Conservation (phyloP, 225 moss, liverwort and hornwort species). For the Antitrichia curtipendula region DNA sequence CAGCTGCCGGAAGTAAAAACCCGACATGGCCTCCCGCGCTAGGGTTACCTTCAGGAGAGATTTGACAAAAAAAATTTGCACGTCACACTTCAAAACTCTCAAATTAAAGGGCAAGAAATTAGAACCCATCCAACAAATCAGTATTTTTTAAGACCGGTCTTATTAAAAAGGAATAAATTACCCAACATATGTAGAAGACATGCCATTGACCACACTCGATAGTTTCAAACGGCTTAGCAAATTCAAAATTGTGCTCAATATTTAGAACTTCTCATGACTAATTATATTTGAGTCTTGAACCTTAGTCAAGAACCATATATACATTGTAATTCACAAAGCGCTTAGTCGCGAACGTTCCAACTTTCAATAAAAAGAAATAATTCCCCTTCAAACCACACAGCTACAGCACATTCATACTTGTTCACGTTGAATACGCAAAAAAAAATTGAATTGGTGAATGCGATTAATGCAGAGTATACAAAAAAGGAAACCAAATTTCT, state of each 20-base stretch:
- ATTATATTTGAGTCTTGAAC: not conserved
- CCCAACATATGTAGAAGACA: not conserved
- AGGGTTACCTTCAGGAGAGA: constrained; percentile 17
- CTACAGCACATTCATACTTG: not conserved
- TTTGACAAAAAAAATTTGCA: not conserved
- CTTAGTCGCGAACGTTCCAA: not conserved
- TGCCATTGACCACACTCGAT: not conserved
- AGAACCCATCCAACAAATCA: not conserved
- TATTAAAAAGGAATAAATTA: not conserved
- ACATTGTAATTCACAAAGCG: not conserved
- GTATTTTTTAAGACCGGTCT: too few species aligned
- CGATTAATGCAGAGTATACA: not conserved
- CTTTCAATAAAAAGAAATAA: not conserved
- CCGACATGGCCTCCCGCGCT: constrained; percentile 69
- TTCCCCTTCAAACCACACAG: not conserved
- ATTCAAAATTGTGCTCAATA: not conserved
- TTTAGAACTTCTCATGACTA: not conserved
- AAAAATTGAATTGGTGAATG: not conserved
- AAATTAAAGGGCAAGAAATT: not conserved
- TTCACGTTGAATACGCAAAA: not conserved
- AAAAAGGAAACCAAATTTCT: not conserved
- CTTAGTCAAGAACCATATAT: not conserved
- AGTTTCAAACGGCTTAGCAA: not conserved
- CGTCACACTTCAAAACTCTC: not conserved
- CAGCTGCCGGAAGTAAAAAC: constrained; percentile 94